phyloP scores from a whole-genome alignment of 176 grass and related monocot genomes.

The Carex littledalei region DNA sequence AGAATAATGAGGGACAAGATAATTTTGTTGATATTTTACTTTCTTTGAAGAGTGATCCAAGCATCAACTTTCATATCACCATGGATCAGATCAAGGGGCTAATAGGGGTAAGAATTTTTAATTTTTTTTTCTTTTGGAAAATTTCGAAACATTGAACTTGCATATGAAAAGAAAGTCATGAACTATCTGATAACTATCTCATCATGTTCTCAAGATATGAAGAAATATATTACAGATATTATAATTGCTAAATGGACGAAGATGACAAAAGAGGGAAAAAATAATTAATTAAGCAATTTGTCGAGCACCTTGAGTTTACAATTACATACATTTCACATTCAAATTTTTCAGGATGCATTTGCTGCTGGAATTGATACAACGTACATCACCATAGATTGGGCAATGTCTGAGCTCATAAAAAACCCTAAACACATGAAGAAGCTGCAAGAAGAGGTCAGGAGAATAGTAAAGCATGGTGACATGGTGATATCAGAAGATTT shows the following conservation, averaged over 20 bases:
- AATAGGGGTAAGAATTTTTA: neutral
- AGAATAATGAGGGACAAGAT: neutral
- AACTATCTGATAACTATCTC: neutral
- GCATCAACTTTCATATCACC: slow-evolving; percentile 8
- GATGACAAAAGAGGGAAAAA: neutral
- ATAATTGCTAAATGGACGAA: neutral
- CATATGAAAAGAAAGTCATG: neutral
- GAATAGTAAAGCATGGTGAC: neutral
- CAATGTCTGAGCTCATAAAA: slow-evolving; percentile 46
- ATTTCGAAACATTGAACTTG: neutral
- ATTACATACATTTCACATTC: neutral
- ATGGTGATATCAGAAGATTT: neutral
- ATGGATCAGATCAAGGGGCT: slow-evolving; percentile 19
- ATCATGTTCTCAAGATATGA: neutral
- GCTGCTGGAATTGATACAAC: slow-evolving; percentile 5
- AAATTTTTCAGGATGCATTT: neutral
- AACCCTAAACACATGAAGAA: slow-evolving; percentile 26
- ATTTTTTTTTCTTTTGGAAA: neutral
- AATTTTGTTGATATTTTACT: slow-evolving; percentile 36
- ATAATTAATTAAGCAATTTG: neutral
- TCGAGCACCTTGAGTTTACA: neutral
- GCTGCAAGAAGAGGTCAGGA: slow-evolving; percentile 28
- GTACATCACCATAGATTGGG: slow-evolving; percentile 34
- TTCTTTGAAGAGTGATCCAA: slow-evolving; percentile 2
- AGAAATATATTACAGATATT: neutral